Conservation (phyloP, 2,329 filamentous ascomycete genomes). For the Dactylellina leptospora region DNA sequence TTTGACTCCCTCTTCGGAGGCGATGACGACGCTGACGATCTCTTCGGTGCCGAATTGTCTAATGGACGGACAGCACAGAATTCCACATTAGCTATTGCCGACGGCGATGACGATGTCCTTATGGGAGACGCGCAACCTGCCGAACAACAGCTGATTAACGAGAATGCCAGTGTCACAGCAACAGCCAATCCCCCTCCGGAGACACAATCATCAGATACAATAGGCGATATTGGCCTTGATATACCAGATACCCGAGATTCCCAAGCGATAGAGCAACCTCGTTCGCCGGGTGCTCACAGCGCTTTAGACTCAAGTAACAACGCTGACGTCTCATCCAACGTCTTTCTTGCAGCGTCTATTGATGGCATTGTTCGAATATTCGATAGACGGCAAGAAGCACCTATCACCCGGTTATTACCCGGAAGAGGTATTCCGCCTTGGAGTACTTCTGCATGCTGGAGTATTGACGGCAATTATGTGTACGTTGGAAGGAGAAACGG, state of each 20-base stretch:
- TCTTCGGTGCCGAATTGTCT: conserved; percentile 79
- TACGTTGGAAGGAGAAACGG: conserved; percentile 91
- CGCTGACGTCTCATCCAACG: conserved; percentile 70
- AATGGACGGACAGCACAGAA: conserved; percentile 63
- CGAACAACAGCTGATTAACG: conserved; percentile 49
- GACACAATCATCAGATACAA: conserved; percentile 58
- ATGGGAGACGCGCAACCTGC: conserved; percentile 47
- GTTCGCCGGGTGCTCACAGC: conserved; percentile 59
- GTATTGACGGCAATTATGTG: conserved; percentile 91
- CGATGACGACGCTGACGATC: conserved; percentile 71
- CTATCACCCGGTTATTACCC: conserved; percentile 80
- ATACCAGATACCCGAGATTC: conserved; percentile 44
- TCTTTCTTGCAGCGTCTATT: conserved; percentile 87
- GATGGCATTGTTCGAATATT: conserved; percentile 91
- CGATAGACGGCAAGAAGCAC: conserved; percentile 80
- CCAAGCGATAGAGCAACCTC: conserved; percentile 54
- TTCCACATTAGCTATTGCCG: conserved; percentile 53
- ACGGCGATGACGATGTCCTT: conserved; percentile 60
- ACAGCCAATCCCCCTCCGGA: conserved; percentile 46
- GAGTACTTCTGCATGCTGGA: conserved; percentile 98
- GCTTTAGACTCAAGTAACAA: conserved; percentile 61
- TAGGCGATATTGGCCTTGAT: conserved; percentile 62
- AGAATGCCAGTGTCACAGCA: conserved; percentile 38
- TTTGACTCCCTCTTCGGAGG: conserved; percentile 87
- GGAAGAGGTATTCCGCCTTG: conserved; percentile 83